phyloP scores from a whole-genome alignment of 2,329 filamentous ascomycete species.

The Fusarium nisikadoi region DNA sequence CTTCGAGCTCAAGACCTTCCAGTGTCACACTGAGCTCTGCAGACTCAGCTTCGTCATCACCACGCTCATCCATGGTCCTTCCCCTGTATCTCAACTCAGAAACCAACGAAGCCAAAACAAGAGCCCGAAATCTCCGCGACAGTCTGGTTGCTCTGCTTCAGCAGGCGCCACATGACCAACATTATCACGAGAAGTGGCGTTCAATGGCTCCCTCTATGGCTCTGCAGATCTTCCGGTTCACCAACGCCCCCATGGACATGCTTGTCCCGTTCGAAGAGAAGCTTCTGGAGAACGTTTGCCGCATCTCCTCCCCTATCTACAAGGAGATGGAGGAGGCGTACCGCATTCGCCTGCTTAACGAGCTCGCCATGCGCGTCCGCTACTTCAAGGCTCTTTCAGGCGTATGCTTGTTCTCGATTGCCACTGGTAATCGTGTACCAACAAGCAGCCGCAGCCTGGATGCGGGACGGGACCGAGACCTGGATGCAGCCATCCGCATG shows the following conservation, averaged over 20 bases:
- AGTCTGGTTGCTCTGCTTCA: slow-evolving; percentile 66
- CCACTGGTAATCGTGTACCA: slow-evolving; percentile 62
- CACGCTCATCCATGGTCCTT: slow-evolving; percentile 58
- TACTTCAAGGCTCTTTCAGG: slow-evolving; percentile 65
- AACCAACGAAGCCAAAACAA: slow-evolving; percentile 54
- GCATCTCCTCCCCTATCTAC: slow-evolving; percentile 57
- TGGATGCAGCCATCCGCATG: slow-evolving; percentile 52
- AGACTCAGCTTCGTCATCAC: slow-evolving; percentile 62
- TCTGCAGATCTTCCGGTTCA: slow-evolving; percentile 68
- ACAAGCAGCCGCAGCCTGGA: slow-evolving; percentile 52
- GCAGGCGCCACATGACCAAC: slow-evolving; percentile 56
- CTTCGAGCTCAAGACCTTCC: slow-evolving; percentile 57
- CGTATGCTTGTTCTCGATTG: slow-evolving; percentile 64
- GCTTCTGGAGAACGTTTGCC: slow-evolving; percentile 57
- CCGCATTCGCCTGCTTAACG: slow-evolving; percentile 59
- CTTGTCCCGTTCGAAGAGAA: slow-evolving; percentile 62
- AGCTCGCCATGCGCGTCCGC: slow-evolving; percentile 61
- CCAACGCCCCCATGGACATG: slow-evolving; percentile 60
- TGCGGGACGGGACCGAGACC: slow-evolving; percentile 44
- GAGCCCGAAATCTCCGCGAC: slow-evolving; percentile 61
- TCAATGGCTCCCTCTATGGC: slow-evolving; percentile 64
- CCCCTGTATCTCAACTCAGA: slow-evolving; percentile 53
- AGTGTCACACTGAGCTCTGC: slow-evolving; percentile 63
- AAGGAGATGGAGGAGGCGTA: slow-evolving; percentile 61
- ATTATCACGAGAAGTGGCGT: slow-evolving; percentile 61